phyloP scores from a whole-genome alignment of 164 flowering plant genomes.

The Liriodendron chinense region DNA sequence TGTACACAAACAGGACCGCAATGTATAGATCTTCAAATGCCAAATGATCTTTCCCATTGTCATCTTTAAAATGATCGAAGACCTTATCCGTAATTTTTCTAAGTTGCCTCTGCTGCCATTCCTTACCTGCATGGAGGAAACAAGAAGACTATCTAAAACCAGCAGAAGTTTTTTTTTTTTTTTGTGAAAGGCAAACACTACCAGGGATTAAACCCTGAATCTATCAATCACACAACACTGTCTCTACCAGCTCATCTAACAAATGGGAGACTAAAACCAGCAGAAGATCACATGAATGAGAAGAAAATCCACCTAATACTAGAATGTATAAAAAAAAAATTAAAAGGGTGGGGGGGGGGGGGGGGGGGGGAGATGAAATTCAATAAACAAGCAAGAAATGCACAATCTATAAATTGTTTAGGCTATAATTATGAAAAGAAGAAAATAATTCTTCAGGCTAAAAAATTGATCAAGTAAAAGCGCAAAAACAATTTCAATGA shows the following conservation, averaged over 20 bases:
- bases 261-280: background rate
- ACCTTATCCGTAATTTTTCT: constrained; percentile 61
- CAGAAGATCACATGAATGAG: background rate
- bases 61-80: constrained; percentile 55
- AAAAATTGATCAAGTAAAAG: background rate
- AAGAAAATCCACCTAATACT: background rate
- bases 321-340: background rate
- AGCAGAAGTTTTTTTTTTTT: background rate
- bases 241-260: background rate
- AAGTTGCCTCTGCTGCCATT: constrained; percentile 73
- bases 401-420: too few relatives aligned
- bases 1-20: constrained; percentile 84
- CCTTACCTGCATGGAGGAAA: constrained; percentile 47
- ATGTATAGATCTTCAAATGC: constrained; percentile 88
- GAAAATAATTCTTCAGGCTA: background rate
- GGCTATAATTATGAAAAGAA: too few relatives aligned
- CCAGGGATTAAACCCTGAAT: background rate
- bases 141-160: background rate
- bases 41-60: constrained; percentile 48
- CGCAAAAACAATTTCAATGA: background rate
- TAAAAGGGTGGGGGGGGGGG: too few relatives aligned
- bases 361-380: too few relatives aligned
- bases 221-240: too few relatives aligned
- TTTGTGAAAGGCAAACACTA: background rate
- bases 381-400: too few relatives aligned